Conservation (phyloP, 192 early-diverging fungal genomes). For the Umbelopsis isabellina region DNA sequence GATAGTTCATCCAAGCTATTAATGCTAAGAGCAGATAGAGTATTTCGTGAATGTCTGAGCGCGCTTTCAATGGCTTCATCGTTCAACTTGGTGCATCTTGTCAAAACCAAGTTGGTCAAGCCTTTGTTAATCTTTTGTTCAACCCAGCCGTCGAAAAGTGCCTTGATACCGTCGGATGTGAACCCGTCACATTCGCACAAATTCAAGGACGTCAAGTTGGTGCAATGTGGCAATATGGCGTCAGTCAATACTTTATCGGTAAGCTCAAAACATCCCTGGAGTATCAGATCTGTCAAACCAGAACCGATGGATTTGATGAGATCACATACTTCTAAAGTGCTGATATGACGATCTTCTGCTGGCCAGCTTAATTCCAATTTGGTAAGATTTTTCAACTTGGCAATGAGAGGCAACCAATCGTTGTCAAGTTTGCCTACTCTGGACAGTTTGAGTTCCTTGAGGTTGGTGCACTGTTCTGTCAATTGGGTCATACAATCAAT, state of each 20-base stretch:
- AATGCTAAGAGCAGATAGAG: slow-evolving; percentile 60
- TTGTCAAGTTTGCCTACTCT: slow-evolving; percentile 53
- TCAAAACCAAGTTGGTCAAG: slow-evolving; percentile 59
- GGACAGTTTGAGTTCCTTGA: slow-evolving; percentile 52
- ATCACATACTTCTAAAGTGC: slow-evolving; percentile 48
- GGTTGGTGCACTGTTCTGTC: slow-evolving; percentile 37
- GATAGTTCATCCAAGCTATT: slow-evolving; percentile 77
- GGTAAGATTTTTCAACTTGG: slow-evolving; percentile 43
- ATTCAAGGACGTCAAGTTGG: slow-evolving; percentile 60
- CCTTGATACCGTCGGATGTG: slow-evolving; percentile 56
- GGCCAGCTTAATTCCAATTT: slow-evolving; percentile 41
- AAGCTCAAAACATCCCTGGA: slow-evolving; percentile 55
- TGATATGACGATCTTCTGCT: slow-evolving; percentile 26
- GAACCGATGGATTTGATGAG: slow-evolving; percentile 52
- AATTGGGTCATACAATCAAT: slow-evolving; percentile 54
- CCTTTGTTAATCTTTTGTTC: slow-evolving; percentile 30
- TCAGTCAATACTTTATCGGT: slow-evolving; percentile 58
- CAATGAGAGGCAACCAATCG: slow-evolving; percentile 48
- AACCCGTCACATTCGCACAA: slow-evolving; percentile 65
- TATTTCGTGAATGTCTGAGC: slow-evolving; percentile 59
- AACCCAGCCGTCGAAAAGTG: slow-evolving; percentile 48
- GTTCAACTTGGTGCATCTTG: slow-evolving; percentile 66
- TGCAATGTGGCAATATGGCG: slow-evolving; percentile 61
- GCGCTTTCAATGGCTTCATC: slow-evolving; percentile 63
- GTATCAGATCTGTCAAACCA: slow-evolving; percentile 46